These are phyloP conservation scores for Cupressus sempervirens DNA, from an alignment of 75 land plant species.

Conservation along the genomic window DNA sequence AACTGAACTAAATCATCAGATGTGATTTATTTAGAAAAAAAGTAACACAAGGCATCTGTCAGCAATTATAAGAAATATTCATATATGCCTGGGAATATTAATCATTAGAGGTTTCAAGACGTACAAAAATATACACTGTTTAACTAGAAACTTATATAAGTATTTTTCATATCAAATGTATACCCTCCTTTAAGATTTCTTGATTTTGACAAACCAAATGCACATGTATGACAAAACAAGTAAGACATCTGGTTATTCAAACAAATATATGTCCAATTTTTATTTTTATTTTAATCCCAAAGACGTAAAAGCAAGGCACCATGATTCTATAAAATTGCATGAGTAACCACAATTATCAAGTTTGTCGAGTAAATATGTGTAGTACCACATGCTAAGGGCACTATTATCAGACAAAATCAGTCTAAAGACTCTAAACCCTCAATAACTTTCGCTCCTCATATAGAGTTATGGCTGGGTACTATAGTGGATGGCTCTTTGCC, in stretches of 20 bases:
- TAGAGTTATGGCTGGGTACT: no score
- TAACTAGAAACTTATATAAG: neutral
- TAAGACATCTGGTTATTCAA: neutral
- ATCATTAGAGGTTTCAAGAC: neutral
- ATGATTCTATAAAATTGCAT: neutral
- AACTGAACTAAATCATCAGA: neutral
- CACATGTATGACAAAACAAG: neutral
- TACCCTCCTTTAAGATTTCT: neutral
- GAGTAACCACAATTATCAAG: neutral
- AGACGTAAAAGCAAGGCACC: neutral
- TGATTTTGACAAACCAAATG: neutral
- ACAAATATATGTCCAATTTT: neutral
- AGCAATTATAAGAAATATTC: neutral
- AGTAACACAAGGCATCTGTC: neutral
- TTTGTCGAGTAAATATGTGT: neutral
- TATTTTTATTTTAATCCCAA: neutral
- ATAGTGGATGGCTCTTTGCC: no score
- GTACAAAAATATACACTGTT: neutral
- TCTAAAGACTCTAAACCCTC: no score
- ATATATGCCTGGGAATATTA: neutral
- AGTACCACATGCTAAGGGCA: neutral
- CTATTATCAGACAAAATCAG: no score
- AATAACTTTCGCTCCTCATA: no score
- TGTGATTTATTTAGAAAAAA: neutral
- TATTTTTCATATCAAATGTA: neutral